Base-by-base conservation (phyloP, 495 filamentous ascomycete species). In the Xylaria sp. region DNA sequence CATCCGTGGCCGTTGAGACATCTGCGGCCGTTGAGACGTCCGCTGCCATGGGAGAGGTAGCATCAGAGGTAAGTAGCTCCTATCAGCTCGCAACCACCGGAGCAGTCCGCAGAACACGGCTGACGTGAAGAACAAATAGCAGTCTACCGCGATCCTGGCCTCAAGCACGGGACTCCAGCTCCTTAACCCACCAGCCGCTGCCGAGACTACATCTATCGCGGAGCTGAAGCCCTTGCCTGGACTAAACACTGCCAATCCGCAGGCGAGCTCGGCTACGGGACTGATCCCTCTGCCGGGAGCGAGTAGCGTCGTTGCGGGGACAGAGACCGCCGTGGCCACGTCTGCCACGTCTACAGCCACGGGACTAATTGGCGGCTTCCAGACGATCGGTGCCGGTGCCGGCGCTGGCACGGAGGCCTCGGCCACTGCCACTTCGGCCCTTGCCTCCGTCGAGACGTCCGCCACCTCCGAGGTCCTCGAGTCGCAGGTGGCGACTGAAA, bases 201-300 rank as follows among this genome's bases (percentile, higher is more conserved):
- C 44, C 11, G 62, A 65, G 29, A n/a, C 44, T 31, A 67, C 46
- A 1, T 67, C 64, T 12, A 71, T 69, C 21, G 75, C 48, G 26
- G 74, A 71, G 33, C 64, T 67, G 19, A 21, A 2, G 12, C 48
- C 64, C 31, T n/a, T 67, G 33, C 64, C 64, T 40, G 64, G 46
- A 52, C 17, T 31, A 17, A 26, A 9, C 11, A 67, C 31, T 35
- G 43, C 33, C 2, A 29, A 17, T 5, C 24, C 62, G 24, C 37
- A 63, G 43, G 46, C 69, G 69, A 71, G 72, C 73, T 44, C 43
- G 76, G 71, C 74, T 77, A 21, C 68, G 35, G 9, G 53, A 24
- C 52, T 80, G 9, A 33, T 7, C 19, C 24, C 40, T 14, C 37
- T 64, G 26, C 61, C 64, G n/a, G 64, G 31, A 24, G 4, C 21